A percentile compares a stretch with the other conserved stretches of the same genome.
phyloP scores from a whole-genome alignment of 371 early-diverging fungal genomes.

The Mucor mucedo region DNA sequence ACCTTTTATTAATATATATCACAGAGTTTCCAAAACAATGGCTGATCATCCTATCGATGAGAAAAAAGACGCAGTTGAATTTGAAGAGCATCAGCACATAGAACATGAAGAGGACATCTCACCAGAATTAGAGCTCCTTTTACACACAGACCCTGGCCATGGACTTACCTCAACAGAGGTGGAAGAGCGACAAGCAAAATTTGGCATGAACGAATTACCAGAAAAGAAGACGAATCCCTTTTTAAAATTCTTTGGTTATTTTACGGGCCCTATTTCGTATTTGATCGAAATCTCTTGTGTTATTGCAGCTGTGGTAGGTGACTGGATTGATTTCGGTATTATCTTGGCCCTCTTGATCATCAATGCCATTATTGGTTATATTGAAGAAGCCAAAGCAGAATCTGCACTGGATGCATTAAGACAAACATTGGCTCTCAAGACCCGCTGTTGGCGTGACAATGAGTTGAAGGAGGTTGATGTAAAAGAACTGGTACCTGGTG shows the following conservation, averaged over 20 bases:
- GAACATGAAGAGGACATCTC: conserved; percentile 65
- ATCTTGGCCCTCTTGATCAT: conserved; percentile 77
- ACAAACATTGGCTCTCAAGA: conserved; percentile 82
- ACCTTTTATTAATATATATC: not conserved
- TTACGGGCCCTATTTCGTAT: conserved; percentile 84
- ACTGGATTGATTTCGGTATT: conserved; percentile 84
- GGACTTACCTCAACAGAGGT: conserved; percentile 67
- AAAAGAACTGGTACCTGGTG: conserved; percentile 78
- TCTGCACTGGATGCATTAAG: conserved; percentile 83
- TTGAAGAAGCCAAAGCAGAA: conserved; percentile 78
- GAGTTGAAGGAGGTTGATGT: conserved; percentile 78
- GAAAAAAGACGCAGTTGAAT: conserved; percentile 23
- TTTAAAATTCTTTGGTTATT: conserved; percentile 88
- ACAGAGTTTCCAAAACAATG: not conserved
- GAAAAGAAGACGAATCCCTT: conserved; percentile 83
- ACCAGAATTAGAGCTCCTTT: conserved; percentile 69
- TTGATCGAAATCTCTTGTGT: conserved; percentile 80
- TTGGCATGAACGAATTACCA: conserved; percentile 74
- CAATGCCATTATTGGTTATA: conserved; percentile 88
- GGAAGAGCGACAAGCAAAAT: conserved; percentile 57
- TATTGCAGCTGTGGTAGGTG: conserved; percentile 65
- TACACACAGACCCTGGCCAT: conserved; percentile 66
- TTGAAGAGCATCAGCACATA: conserved; percentile 38
- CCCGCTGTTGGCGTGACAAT: conserved; percentile 75
- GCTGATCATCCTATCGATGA: conserved; percentile 15